Conservation (phyloP, 2,329 filamentous ascomycete species). For the Rutstroemia sp. region DNA sequence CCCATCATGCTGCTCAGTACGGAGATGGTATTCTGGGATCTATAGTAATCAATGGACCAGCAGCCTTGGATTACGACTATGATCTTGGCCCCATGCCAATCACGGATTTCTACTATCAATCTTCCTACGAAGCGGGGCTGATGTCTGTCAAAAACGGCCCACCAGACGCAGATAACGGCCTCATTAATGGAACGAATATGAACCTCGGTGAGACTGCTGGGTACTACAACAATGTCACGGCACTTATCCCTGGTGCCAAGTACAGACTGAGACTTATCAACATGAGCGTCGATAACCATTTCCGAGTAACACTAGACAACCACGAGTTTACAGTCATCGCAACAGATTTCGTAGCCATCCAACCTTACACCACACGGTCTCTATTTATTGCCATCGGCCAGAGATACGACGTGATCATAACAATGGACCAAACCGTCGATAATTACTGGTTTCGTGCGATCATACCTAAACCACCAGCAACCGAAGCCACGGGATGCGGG, state of each 20-base stretch:
- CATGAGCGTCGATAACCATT: constrained; percentile 12
- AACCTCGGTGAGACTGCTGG: background rate
- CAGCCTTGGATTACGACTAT: constrained; percentile 36
- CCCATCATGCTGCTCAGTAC: constrained; percentile 41
- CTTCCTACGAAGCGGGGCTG: constrained; percentile 33
- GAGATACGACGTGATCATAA: constrained; percentile 46
- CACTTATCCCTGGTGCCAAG: background rate
- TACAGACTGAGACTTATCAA: constrained; percentile 17
- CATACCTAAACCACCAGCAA: constrained; percentile 25
- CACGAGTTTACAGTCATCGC: constrained; percentile 37
- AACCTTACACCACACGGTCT: constrained; percentile 21
- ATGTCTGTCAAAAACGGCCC: background rate
- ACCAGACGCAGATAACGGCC: constrained; percentile 35
- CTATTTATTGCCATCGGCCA: constrained; percentile 42
- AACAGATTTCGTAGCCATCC: constrained; percentile 12
- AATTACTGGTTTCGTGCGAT: constrained; percentile 48
- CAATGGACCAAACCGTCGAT: constrained; percentile 52
- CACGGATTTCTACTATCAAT: constrained; percentile 15
- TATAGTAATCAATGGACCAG: constrained; percentile 3
- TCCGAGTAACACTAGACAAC: constrained; percentile 14
- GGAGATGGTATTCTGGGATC: constrained; percentile 46
- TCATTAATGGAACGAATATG: constrained; percentile 37
- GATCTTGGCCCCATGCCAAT: constrained; percentile 2
- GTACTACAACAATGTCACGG: background rate
- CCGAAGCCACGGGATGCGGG: background rate